Evolutionary conservation across 495 filamentous ascomycete genomes (phyloP).

Genomic region (Penicillium coprophilum): DNA sequence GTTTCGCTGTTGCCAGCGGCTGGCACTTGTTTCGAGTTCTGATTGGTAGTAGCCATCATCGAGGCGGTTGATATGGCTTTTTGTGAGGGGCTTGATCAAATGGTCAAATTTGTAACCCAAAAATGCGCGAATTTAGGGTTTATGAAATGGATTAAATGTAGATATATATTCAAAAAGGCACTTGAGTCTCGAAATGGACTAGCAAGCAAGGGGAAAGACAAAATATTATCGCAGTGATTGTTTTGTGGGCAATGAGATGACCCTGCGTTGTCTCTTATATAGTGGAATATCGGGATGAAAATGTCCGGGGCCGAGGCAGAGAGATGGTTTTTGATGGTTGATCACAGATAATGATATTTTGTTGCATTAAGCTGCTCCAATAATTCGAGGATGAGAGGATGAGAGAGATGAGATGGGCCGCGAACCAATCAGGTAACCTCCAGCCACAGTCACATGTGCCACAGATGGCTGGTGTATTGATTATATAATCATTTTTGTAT

Average conservation of each 20-base stretch:
- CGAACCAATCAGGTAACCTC: conserved; percentile 7
- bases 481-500: conserved; percentile 4
- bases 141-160: not conserved
- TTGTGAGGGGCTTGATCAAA: not conserved
- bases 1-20: not conserved
- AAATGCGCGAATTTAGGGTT: not conserved
- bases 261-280: not conserved
- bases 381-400: conserved; percentile 6
- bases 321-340: not conserved
- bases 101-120: not conserved
- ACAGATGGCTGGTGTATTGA: conserved; percentile 4
- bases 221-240: not conserved
- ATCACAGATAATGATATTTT: conserved; percentile 1
- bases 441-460: conserved; percentile 14
- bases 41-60: conserved; percentile 6
- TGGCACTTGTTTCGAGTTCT: conserved; percentile 4
- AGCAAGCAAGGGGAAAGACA: not conserved
- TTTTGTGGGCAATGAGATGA: not conserved
- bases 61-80: conserved; percentile 4
- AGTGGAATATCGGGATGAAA: not conserved
- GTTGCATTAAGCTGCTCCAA: not conserved
- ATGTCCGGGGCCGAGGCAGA: not conserved
- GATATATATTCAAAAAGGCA: not conserved
- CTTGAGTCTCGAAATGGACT: not conserved
- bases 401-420: conserved; percentile 13